These are phyloP conservation scores for Diaporthe sp. DNA, from an alignment of 2,329 filamentous ascomycete species.

Conservation along the genomic window DNA sequence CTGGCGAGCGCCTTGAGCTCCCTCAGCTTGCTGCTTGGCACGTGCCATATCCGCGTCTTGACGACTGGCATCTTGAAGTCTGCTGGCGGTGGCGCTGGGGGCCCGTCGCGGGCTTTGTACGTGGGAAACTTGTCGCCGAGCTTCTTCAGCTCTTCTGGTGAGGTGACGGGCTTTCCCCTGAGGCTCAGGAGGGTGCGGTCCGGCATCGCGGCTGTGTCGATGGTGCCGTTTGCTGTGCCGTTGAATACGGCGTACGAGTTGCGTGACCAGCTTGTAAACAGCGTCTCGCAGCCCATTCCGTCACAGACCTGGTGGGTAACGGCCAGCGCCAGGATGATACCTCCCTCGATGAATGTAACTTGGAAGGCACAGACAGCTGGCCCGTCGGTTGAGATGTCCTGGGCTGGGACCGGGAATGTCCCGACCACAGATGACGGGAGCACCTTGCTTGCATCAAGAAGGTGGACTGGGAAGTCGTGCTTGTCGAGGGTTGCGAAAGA, in stretches of 20 bases:
- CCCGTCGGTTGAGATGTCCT: constrained; percentile 21
- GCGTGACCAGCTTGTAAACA: constrained; percentile 48
- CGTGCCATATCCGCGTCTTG: constrained; percentile 45
- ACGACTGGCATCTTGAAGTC: constrained; percentile 47
- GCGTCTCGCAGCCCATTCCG: constrained; percentile 47
- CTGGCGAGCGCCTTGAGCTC: constrained; percentile 42
- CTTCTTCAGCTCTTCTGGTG: constrained; percentile 12
- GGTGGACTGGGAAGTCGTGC: constrained; percentile 37
- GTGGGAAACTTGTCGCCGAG: constrained; percentile 33
- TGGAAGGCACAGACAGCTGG: constrained; percentile 43
- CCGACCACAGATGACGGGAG: constrained; percentile 23
- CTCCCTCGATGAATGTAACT: constrained; percentile 48
- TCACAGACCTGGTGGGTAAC: constrained; percentile 47
- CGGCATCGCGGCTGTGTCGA: not conserved
- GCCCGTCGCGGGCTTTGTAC: constrained; percentile 40
- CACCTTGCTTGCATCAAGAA: constrained; percentile 33
- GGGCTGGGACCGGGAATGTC: constrained; percentile 20
- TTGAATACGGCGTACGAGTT: constrained; percentile 44
- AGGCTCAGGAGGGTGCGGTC: constrained; percentile 2
- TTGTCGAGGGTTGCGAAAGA: constrained; percentile 27
- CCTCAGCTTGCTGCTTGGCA: constrained; percentile 43
- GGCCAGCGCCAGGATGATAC: constrained; percentile 47
- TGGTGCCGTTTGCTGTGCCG: constrained; percentile 25
- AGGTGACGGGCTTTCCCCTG: not conserved
- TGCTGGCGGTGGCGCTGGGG: constrained; percentile 43